Percentiles rank a stretch among this genome's conserved stretches.
These are phyloP conservation scores for Termitomyces bulborhizus DNA, from an alignment of 768 basidiomycete species.

Conservation along the genomic window DNA sequence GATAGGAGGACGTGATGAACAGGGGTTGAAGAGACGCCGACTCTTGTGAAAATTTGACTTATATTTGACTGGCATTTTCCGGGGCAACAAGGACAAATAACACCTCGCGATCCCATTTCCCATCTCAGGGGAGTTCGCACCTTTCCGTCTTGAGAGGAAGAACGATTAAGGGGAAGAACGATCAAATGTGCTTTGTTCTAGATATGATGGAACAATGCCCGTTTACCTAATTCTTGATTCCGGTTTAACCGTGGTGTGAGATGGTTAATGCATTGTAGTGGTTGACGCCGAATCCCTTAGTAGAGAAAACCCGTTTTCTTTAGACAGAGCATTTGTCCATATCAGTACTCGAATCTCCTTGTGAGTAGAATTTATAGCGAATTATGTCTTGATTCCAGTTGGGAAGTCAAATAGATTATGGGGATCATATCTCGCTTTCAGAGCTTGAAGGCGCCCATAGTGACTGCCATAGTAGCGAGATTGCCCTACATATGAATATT, in stretches of 20 bases:
- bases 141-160: neutral
- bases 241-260: neutral
- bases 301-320: neutral
- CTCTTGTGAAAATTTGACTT: no score
- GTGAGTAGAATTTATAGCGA: neutral
- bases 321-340: no score
- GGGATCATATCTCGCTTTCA: slow-evolving; percentile 31
- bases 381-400: slow-evolving; percentile 17
- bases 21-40: no score
- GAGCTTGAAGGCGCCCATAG: slow-evolving; percentile 21
- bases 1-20: no score
- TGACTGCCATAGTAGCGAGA: slow-evolving; percentile 26
- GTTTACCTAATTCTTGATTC: neutral
- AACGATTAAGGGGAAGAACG: no score
- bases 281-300: neutral
- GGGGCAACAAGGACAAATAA: no score
- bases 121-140: neutral
- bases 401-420: slow-evolving; percentile 34
- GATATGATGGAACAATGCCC: neutral
- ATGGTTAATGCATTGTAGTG: neutral
- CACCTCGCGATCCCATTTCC: no score
- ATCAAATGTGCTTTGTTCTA: neutral
- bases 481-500: slow-evolving; percentile 20
- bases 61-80: no score
- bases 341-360: no score